Evolutionary conservation across 176 grass and related monocot species (phyloP), one percentile per base, ranked within the genome.

Genomic region (Aegilops bicornis): DNA sequence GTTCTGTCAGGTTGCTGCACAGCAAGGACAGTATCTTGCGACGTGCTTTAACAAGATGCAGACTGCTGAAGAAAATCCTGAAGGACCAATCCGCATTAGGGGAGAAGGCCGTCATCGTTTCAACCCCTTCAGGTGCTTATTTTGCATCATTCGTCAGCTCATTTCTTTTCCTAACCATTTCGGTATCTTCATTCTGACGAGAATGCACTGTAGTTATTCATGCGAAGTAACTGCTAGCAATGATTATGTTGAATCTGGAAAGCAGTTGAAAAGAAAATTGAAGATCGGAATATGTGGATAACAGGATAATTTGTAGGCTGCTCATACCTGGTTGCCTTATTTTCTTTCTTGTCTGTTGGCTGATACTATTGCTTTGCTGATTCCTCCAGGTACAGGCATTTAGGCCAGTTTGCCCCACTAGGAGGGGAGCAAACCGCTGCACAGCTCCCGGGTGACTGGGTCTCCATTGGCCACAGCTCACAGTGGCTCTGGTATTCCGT

Each of bases 401-500:
- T 98, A 13, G 93, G 96, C 61, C 93, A 98, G 85, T 98, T 98
- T 86, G 96, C 96, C 42, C 93, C 96, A 48, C 84, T 95, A 84
- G 96, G 96, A 80, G 96, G 93, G 20, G 96, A 98, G 85, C 93
- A 98, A 87, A 95, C 96, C 19, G 96, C 93, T 16, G 96, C 96
- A 84, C 89, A 98, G 79, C 88, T 98, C 33, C 93, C 96, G 0
- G 91, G 96, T 58, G 96, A 98, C 89, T 98, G 96, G 96, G 89
- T 98, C 81, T 95, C 90, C 82, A 96, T 98, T 82, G 96, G 96
- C 60, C 93, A 91, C 35, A 98, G 96, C 84, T 24, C 39, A 56
- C 96, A 96, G 88, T 98, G 96, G 96, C 93, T 98, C 82, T 98
- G 96, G 96, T 96, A 98, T 52, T 98, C 96, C 0, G 88, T 98